Evolutionary conservation across 2,329 filamentous ascomycete genomes (phyloP), one percentile per base, ranked within the genome.

Genomic region (Stachybotrys elegans): DNA sequence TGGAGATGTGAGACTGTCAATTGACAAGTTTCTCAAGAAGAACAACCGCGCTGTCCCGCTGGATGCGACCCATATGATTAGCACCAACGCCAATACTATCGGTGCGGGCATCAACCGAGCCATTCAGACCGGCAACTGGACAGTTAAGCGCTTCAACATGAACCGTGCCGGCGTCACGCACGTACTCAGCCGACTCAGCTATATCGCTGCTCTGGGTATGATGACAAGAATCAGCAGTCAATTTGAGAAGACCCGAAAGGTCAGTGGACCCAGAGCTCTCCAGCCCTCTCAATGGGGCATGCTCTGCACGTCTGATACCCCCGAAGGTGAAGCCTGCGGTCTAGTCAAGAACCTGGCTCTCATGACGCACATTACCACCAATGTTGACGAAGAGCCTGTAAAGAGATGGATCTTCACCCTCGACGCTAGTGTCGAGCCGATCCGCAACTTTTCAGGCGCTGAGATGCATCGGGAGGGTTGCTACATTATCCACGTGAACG

Each of bases 341-440:
- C 70, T 98, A 45, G 91, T 98, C 55, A 98, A 98, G 75, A 98
- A 98, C 60, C 68, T 98, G 71, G 93, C 93, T 8, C 74, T 98
- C 45, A 98, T 98, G 93, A 98, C 94, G 42, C 94, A 98, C 60
- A 97, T 98, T 55, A 98, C 93, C 1, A 98, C 93, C 2, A 89
- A 95, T 51, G 89, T 95, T 45, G 90, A 96, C 45, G 93, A 97
- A 61, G 88, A 83, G 16, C 91, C 93, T 1, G 88, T 98, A 14
- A 85, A 84, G 56, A 84, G 88, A 57, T 82, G 94, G 62, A 83
- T 96, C 2, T 93, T 91, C 60, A 83, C 88, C 44, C 75, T 97
- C 21, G 91, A 95, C 36, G 85, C 88, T 3, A 88, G 92, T 45
- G 86, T 95, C 25, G 83, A 86, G 50, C 82, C 84, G 4, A 80